Conservation (phyloP, 257 asterid genomes). For the Capsicum baccatum region DNA sequence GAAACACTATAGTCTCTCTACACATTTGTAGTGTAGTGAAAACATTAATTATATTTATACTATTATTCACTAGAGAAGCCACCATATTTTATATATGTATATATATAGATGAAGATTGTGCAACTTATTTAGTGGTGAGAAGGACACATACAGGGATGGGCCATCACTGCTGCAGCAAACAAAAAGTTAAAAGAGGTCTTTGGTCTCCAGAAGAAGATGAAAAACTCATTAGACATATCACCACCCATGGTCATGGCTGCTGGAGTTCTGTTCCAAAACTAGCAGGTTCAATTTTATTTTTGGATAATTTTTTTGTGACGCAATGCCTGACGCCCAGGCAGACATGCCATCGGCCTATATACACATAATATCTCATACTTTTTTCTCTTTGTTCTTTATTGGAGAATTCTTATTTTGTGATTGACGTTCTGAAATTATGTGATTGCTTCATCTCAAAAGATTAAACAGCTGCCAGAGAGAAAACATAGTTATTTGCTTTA, state of each 20-base stretch:
- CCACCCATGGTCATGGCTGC: conserved; percentile 87
- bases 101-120: conserved; percentile 22
- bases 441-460: not conserved
- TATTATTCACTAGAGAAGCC: not conserved
- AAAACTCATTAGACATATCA: conserved; percentile 69
- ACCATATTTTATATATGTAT: not conserved
- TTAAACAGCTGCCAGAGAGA: not conserved
- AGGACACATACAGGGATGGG: conserved; percentile 48
- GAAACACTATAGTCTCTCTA: not conserved
- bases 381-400: not conserved
- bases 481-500: not conserved
- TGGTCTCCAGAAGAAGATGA: conserved; percentile 99
- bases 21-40: not conserved
- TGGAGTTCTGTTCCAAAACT: conserved; percentile 95
- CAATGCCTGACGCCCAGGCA: too few species aligned
- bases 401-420: not conserved
- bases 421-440: not conserved
- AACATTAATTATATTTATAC: not conserved
- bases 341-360: not conserved
- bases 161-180: conserved; percentile 97
- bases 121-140: conserved; percentile 7
- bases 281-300: conserved; percentile 49
- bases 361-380: not conserved
- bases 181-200: conserved; percentile 89
- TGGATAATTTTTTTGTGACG: too few species aligned